Evolutionary conservation across 1,284 basidiomycete species (phyloP).

Genomic region (Cystobasidium slooffiae): DNA sequence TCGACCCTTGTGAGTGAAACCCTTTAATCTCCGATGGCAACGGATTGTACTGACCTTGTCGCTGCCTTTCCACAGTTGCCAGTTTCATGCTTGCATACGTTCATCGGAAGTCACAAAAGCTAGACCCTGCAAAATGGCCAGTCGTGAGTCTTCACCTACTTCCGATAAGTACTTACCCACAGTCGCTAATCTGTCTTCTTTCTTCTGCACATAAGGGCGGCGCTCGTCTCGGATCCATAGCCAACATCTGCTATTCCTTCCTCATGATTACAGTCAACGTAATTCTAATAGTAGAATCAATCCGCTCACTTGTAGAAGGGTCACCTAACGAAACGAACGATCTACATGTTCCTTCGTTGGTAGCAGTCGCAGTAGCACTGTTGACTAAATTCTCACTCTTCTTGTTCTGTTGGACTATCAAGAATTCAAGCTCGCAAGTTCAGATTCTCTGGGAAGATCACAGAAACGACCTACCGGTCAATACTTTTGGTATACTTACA

Average conservation of each 20-base stretch:
- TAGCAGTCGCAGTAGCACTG: constrained; percentile 38
- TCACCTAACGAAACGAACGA: constrained; percentile 63
- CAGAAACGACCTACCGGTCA: constrained; percentile 49
- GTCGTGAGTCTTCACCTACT: constrained; percentile 3
- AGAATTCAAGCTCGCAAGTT: constrained; percentile 83
- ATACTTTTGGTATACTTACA: constrained; percentile 76
- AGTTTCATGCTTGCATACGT: constrained; percentile 61
- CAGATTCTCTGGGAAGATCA: constrained; percentile 65
- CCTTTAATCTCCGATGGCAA: neutral
- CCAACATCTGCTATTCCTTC: constrained; percentile 72
- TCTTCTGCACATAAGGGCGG: neutral
- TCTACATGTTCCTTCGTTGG: neutral
- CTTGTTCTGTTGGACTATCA: constrained; percentile 79
- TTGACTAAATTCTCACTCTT: constrained; percentile 84
- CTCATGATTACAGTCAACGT: constrained; percentile 84
- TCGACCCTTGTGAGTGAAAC: constrained; percentile 67
- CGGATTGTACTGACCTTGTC: no score
- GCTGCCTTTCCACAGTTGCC: neutral
- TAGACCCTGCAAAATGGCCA: constrained; percentile 62
- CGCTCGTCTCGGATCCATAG: constrained; percentile 55
- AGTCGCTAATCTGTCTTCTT: neutral
- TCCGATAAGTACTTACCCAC: neutral
- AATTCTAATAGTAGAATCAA: constrained; percentile 82
- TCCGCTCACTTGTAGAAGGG: constrained; percentile 69
- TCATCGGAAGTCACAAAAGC: constrained; percentile 71